A percentile compares a stretch with the other conserved stretches of the same genome.
These are phyloP conservation scores for Fusarium palustre DNA, from an alignment of 2,329 filamentous ascomycete genomes.

Conservation along the genomic window DNA sequence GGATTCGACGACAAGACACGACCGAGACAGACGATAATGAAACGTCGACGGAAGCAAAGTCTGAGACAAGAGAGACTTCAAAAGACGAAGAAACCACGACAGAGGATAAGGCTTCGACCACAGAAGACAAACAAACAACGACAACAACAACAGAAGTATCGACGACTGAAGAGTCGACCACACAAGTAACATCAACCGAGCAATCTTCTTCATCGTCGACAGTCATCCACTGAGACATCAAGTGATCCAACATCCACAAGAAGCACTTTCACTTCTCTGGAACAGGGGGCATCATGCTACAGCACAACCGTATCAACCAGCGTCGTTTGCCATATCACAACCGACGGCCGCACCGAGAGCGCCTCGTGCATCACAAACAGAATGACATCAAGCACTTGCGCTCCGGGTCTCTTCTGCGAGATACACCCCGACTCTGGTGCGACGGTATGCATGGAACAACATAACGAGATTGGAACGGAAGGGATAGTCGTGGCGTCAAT, in stretches of 20 bases:
- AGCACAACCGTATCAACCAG: conserved; percentile 24
- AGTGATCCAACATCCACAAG: background rate
- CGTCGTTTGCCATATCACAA: conserved; percentile 21
- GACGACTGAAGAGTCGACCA: conserved; percentile 3
- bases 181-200: conserved; percentile 2
- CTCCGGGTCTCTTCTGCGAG: conserved; percentile 13
- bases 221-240: conserved; percentile 5
- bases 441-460: conserved; percentile 15
- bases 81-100: background rate
- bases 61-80: background rate
- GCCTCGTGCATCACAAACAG: conserved; percentile 11
- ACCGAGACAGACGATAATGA: background rate
- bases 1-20: conserved; percentile 21
- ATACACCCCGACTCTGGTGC: conserved; percentile 17
- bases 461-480: conserved; percentile 10
- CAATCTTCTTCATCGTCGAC: background rate
- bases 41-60: background rate
- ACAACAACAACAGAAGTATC: background rate
- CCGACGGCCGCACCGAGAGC: conserved; percentile 19
- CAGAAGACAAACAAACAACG: background rate
- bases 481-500: conserved; percentile 16
- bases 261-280: background rate
- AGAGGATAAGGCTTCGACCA: background rate
- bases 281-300: conserved; percentile 18
- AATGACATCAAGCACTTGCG: conserved; percentile 24